Percentiles rank a stretch among this genome's conserved stretches.
These are phyloP conservation scores for Pyrenophora seminiperda DNA, from an alignment of 2,329 filamentous ascomycete genomes.

Conservation along the genomic window DNA sequence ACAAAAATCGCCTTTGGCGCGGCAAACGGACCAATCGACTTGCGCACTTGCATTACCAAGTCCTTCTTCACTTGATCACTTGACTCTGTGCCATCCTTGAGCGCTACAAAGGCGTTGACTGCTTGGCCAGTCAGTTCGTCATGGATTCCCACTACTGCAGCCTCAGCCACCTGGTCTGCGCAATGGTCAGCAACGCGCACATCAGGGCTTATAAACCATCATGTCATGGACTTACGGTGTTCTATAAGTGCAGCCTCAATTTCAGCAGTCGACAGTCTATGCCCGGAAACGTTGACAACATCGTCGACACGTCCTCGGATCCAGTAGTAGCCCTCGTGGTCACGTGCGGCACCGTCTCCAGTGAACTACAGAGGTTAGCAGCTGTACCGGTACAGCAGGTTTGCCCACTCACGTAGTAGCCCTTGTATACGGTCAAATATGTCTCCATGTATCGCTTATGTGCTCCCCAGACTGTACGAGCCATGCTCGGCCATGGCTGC, in stretches of 20 bases:
- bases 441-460: constrained; percentile 99
- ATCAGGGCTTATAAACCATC: neutral
- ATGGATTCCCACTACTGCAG: constrained; percentile 88
- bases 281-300: constrained; percentile 96
- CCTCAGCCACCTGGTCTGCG: constrained; percentile 78
- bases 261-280: constrained; percentile 94
- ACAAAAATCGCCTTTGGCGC: constrained; percentile 92
- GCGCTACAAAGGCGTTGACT: constrained; percentile 92
- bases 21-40: constrained; percentile 96
- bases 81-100: constrained; percentile 82
- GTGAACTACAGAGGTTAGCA: constrained; percentile 67
- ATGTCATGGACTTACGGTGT: constrained; percentile 70
- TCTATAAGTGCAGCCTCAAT: constrained; percentile 97
- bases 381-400: neutral
- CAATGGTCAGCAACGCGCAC: constrained; percentile 26
- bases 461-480: constrained; percentile 94
- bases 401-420: constrained; percentile 79
- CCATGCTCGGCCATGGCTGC: constrained; percentile 98
- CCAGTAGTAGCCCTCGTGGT: constrained; percentile 99
- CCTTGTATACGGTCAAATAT: constrained; percentile 96
- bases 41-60: constrained; percentile 89
- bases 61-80: constrained; percentile 88
- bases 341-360: constrained; percentile 90
- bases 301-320: constrained; percentile 98
- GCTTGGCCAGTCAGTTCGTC: constrained; percentile 97